Evolutionary conservation across 441 rosid genomes (phyloP), one percentile per base, ranked within the genome.

Genomic region (Sinapis alba): DNA sequence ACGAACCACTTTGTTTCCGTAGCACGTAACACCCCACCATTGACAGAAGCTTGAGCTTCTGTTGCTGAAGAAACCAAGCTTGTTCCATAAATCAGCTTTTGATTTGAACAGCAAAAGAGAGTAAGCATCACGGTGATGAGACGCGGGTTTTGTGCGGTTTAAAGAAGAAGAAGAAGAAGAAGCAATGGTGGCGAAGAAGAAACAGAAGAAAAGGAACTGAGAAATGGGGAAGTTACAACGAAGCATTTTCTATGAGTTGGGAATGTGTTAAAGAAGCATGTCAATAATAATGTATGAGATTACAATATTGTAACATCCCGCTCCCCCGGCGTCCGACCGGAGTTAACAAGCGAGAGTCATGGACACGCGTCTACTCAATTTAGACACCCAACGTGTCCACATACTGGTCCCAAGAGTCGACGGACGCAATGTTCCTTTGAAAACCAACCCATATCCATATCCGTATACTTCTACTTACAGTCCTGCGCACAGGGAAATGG

Each of bases 11-110:
- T 84, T 84, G 53, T 76, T 77, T 21, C 83, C 84, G 53, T 74
- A 81, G 76, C 99, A 94, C 24, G 79, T 81, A 3, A 90, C 94
- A 24, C 97, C 97, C 68, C 56, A 87, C 99, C 99, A 94, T 20
- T 83, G 85, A 73, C 97, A 94, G 69, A 84, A 88, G 27, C 47
- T 79, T 61, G 77, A 71, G 78, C 82, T 79, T 11, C 69, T 74
- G 76, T 87, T 86, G 4, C 51, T 83, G n/a, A 83, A 65, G 82
- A 71, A 90, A 0, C 68, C 76, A 15, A 92, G 86, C 34, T 53
- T 75, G 74, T 78, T 64, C 79, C 83, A 79, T 63, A 86, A 65
- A 84, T 94, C 99, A 4, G 95, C 97, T 66, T 81, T 80, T 41
- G 88, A 84, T 72, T 89, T 90, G 78, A 94, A 94, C 30, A 86